These are phyloP conservation scores for Scedosporium dehoogii DNA, from an alignment of 2,329 filamentous ascomycete species.

Conservation along the genomic window DNA sequence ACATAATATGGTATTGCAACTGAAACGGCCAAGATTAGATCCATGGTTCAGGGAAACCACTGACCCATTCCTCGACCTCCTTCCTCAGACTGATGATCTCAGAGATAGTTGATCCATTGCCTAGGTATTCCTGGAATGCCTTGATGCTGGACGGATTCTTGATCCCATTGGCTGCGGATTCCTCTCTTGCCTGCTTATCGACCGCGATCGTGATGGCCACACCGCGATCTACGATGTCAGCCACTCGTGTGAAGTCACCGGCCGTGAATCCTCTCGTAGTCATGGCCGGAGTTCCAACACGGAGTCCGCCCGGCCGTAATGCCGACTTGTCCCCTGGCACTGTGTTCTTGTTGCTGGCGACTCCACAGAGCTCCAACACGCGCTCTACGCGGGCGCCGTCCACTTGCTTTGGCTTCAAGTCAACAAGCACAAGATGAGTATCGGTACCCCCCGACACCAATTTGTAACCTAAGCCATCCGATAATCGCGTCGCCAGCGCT, in stretches of 20 bases:
- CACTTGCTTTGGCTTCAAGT: conserved; percentile 78
- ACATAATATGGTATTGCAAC: not conserved
- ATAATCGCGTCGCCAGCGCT: conserved; percentile 62
- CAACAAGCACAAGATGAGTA: conserved; percentile 89
- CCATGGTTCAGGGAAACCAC: not conserved
- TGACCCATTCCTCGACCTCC: conserved; percentile 71
- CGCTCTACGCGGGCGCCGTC: conserved; percentile 87
- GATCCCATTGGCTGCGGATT: conserved; percentile 54
- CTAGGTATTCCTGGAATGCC: conserved; percentile 58
- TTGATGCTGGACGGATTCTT: conserved; percentile 57
- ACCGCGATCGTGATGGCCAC: conserved; percentile 70
- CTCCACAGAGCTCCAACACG: conserved; percentile 82
- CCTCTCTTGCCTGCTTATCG: conserved; percentile 60
- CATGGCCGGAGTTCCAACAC: conserved; percentile 96
- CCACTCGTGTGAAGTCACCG: conserved; percentile 78
- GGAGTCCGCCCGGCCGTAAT: conserved; percentile 82
- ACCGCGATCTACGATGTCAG: conserved; percentile 74
- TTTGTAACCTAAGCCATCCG: conserved; percentile 67
- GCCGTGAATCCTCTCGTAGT: conserved; percentile 88
- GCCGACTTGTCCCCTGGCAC: conserved; percentile 93
- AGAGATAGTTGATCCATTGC: conserved; percentile 54
- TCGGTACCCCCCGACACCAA: conserved; percentile 92
- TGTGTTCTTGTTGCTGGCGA: conserved; percentile 99
- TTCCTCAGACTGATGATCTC: conserved; percentile 64
- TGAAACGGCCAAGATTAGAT: not conserved